Conservation (phyloP, 306 rosid species). For the Parietaria judaica region DNA sequence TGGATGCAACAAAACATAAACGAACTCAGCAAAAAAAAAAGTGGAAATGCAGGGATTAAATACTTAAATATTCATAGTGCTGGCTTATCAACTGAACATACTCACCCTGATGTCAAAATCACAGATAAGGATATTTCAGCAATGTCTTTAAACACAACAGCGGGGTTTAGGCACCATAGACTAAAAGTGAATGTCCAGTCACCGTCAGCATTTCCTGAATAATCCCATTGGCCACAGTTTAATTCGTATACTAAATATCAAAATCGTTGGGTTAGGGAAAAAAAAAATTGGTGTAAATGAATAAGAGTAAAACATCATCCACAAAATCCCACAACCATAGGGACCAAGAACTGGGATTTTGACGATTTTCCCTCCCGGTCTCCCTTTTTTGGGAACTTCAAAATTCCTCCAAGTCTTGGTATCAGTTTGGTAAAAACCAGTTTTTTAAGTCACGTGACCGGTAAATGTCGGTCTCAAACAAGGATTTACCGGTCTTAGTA, state of each 20-base stretch:
- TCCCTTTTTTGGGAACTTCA: no score
- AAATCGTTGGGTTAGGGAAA: no score
- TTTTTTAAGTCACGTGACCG: no score
- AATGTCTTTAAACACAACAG: constrained; percentile 87
- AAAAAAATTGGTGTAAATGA: no score
- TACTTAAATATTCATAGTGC: background rate
- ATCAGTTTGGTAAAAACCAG: no score
- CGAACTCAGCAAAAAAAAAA: background rate
- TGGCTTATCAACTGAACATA: background rate
- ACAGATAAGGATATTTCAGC: constrained; percentile 78
- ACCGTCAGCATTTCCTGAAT: constrained; percentile 56
- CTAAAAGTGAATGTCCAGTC: constrained; percentile 77
- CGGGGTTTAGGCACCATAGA: constrained; percentile 98
- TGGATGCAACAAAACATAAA: constrained; percentile 9
- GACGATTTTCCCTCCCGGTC: background rate
- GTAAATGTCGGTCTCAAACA: no score
- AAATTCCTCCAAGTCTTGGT: no score
- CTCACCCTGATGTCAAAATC: constrained; percentile 90
- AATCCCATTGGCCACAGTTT: constrained; percentile 17
- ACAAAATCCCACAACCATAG: no score
- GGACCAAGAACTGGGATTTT: background rate
- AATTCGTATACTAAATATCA: constrained; percentile 7
- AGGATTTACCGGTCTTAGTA: no score
- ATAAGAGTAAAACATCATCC: background rate
- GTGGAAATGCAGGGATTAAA: background rate